Conservation (phyloP, 2,329 filamentous ascomycete genomes). For the Paraconiothyrium brasiliense region DNA sequence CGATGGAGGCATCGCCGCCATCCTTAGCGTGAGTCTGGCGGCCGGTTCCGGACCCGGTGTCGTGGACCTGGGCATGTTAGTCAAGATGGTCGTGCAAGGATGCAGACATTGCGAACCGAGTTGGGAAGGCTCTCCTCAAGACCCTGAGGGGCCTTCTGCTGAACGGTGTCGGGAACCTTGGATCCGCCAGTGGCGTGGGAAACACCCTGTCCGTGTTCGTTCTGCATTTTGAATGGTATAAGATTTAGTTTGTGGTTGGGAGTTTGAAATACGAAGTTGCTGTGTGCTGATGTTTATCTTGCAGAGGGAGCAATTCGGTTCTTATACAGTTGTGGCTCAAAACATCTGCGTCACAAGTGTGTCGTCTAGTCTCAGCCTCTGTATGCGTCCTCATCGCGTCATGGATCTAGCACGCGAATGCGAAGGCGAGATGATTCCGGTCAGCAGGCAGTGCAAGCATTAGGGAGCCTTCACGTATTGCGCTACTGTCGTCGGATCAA, state of each 20-base stretch:
- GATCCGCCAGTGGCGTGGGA: slow-evolving; percentile 55
- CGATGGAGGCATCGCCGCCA: slow-evolving; percentile 48
- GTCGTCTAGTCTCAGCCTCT: not conserved
- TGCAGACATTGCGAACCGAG: slow-evolving; percentile 27
- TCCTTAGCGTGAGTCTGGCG: slow-evolving; percentile 54
- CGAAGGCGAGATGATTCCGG: not conserved
- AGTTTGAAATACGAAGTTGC: not conserved
- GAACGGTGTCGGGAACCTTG: slow-evolving; percentile 50
- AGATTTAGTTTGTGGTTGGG: not conserved
- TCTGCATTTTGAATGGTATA: slow-evolving; percentile 31
- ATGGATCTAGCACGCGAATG: slow-evolving; percentile 7
- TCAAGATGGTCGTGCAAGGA: not conserved
- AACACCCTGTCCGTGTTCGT: slow-evolving; percentile 51
- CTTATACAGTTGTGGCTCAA: not conserved
- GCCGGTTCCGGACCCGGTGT: slow-evolving; percentile 48
- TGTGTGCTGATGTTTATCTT: not conserved
- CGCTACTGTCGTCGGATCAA: slow-evolving; percentile 3
- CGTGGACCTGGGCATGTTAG: slow-evolving; percentile 44
- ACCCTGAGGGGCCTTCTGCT: slow-evolving; percentile 50
- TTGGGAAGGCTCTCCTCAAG: slow-evolving; percentile 54
- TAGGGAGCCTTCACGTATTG: not conserved
- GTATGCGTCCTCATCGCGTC: slow-evolving; percentile 6
- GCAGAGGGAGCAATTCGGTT: not conserved
- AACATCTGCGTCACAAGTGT: not conserved
- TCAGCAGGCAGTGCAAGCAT: slow-evolving; percentile 3